Evolutionary conservation across 2,329 filamentous ascomycete genomes (phyloP).

Genomic region (Paecilomyces variotii): DNA sequence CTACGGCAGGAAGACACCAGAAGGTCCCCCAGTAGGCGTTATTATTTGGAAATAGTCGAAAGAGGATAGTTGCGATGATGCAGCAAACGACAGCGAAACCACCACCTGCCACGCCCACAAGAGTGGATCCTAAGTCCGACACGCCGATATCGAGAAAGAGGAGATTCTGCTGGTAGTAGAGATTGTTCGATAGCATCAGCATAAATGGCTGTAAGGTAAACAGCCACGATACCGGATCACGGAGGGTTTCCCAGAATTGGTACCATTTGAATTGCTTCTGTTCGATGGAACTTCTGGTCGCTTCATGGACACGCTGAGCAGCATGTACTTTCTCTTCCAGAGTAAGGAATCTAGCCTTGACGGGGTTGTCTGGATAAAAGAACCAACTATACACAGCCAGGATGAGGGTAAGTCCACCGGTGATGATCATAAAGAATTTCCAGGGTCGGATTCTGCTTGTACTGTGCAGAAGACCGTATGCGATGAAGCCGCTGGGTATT

Average conservation of each 20-base stretch:
- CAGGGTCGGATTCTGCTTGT: conserved; percentile 16
- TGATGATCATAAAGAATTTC: conserved; percentile 36
- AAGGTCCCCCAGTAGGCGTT: conserved; percentile 22
- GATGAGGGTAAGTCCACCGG: conserved; percentile 27
- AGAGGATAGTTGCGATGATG: conserved; percentile 22
- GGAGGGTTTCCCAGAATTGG: conserved; percentile 9
- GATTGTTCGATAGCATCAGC: conserved; percentile 28
- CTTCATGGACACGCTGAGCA: conserved; percentile 9
- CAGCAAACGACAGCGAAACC: conserved; percentile 27
- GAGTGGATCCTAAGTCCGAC: conserved; percentile 30
- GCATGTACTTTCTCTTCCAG: conserved; percentile 9
- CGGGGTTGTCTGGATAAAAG: conserved; percentile 11
- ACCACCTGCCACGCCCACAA: conserved; percentile 31
- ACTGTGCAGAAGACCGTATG: conserved; percentile 34
- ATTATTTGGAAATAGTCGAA: conserved; percentile 23
- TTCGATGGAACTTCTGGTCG: conserved; percentile 11
- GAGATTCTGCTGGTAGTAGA: conserved; percentile 35
- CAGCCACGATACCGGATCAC: conserved; percentile 23
- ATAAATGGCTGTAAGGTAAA: conserved; percentile 15
- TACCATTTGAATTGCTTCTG: conserved; percentile 12
- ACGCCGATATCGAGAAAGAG: conserved; percentile 29
- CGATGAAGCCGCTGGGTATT: conserved; percentile 30
- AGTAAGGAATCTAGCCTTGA: conserved; percentile 8
- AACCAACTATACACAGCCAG: conserved; percentile 14
- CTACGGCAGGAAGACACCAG: conserved; percentile 24